phyloP scores from a whole-genome alignment of 495 filamentous ascomycete genomes.

The Letharia lupina region DNA sequence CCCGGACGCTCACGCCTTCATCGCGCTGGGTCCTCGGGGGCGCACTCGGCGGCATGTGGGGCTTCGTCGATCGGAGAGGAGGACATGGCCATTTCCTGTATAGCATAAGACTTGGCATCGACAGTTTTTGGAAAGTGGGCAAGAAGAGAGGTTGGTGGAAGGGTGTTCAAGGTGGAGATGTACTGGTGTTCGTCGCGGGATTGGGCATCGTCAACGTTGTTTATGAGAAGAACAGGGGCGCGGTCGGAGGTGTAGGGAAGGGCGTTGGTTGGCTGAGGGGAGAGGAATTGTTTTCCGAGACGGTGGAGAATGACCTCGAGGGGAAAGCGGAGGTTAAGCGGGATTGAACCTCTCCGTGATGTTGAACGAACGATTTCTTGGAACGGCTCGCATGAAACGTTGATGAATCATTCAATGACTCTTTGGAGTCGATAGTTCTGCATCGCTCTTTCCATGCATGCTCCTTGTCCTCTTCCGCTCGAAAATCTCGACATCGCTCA shows the following conservation, averaged over 20 bases:
- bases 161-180: slow-evolving; percentile 70
- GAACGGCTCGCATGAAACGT: no score
- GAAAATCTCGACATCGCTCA: background rate
- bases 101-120: slow-evolving; percentile 60
- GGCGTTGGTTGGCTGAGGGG: slow-evolving; percentile 67
- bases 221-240: slow-evolving; percentile 60
- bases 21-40: slow-evolving; percentile 85
- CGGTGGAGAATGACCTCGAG: no score
- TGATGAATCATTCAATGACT: no score
- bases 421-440: no score
- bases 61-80: slow-evolving; percentile 50
- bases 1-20: slow-evolving; percentile 63
- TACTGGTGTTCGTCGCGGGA: slow-evolving; percentile 68
- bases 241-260: slow-evolving; percentile 62
- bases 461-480: no score
- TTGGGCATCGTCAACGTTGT: slow-evolving; percentile 70
- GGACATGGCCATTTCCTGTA: slow-evolving; percentile 52
- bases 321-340: no score
- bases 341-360: no score
- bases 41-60: slow-evolving; percentile 71
- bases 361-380: no score
- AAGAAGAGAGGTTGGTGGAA: slow-evolving; percentile 78
- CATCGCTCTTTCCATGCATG: no score
- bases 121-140: slow-evolving; percentile 83
- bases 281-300: slow-evolving; percentile 43